Conservation (phyloP, 2,329 filamentous ascomycete genomes). For the Laburnicola sp. region DNA sequence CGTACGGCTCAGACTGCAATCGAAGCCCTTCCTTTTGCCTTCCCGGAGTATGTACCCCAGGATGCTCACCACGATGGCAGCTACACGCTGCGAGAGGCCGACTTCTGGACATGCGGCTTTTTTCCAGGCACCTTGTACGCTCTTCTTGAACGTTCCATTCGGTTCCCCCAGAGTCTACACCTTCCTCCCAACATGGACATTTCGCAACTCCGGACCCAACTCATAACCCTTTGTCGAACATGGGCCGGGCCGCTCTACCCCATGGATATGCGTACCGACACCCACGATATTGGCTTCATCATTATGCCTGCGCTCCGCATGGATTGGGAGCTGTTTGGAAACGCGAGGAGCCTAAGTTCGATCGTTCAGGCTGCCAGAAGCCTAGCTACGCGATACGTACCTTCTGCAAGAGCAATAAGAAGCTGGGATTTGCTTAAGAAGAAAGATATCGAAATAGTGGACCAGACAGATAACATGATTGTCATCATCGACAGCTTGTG, state of each 20-base stretch:
- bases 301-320: constrained; percentile 41
- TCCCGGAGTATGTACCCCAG: constrained; percentile 24
- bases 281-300: constrained; percentile 52
- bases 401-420: constrained; percentile 41
- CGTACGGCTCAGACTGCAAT: constrained; percentile 21
- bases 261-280: constrained; percentile 43
- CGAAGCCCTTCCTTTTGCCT: constrained; percentile 16
- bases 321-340: constrained; percentile 47
- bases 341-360: constrained; percentile 43
- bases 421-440: constrained; percentile 53
- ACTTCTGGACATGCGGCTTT: constrained; percentile 54
- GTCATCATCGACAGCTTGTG: constrained; percentile 46
- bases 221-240: constrained; percentile 13
- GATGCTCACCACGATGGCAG: constrained; percentile 16
- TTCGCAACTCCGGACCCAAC: constrained; percentile 11
- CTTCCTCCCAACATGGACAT: background rate
- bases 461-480: constrained; percentile 45
- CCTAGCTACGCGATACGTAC: constrained; percentile 45
- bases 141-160: constrained; percentile 39
- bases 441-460: constrained; percentile 43
- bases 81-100: constrained; percentile 46
- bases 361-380: constrained; percentile 43
- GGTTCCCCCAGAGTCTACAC: constrained; percentile 23
- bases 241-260: constrained; percentile 49
- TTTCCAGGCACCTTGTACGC: constrained; percentile 51